phyloP scores from a whole-genome alignment of 768 basidiomycete genomes.

The Lentinula aciculospora region DNA sequence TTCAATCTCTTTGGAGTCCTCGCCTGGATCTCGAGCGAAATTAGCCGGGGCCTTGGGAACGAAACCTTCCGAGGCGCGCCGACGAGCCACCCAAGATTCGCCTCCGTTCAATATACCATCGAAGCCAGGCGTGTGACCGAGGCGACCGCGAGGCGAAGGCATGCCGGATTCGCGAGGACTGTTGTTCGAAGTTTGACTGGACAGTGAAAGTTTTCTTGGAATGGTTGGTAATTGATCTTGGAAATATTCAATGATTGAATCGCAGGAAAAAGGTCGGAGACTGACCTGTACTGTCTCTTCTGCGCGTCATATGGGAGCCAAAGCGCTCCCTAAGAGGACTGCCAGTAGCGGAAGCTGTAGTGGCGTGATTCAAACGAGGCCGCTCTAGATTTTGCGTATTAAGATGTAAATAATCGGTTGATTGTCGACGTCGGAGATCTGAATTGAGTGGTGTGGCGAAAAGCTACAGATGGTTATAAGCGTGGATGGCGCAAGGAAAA shows the following conservation, averaged over 20 bases:
- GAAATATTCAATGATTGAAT: constrained; percentile 12
- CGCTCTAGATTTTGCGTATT: constrained; percentile 51
- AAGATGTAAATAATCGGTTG: constrained; percentile 63
- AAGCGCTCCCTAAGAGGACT: constrained; percentile 68
- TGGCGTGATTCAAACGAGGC: constrained; percentile 48
- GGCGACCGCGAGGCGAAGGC: constrained; percentile 64
- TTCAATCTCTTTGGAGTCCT: constrained; percentile 37
- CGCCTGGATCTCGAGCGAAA: constrained; percentile 29
- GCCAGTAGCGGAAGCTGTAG: constrained; percentile 32
- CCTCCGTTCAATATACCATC: constrained; percentile 67
- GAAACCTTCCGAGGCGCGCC: constrained; percentile 55
- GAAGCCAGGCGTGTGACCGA: constrained; percentile 54
- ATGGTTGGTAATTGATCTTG: constrained; percentile 53
- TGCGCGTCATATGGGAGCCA: constrained; percentile 48
- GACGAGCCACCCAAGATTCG: constrained; percentile 65
- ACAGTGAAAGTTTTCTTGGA: constrained; percentile 67
- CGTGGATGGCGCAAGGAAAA: constrained; percentile 16
- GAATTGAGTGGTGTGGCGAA: constrained; percentile 83
- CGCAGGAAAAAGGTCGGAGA: constrained; percentile 9
- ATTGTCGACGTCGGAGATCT: constrained; percentile 81
- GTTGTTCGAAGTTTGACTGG: constrained; percentile 47
- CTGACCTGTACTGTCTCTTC: constrained; percentile 68
- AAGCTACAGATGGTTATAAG: constrained; percentile 43
- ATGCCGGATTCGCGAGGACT: constrained; percentile 56
- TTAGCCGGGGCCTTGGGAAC: constrained; percentile 34